Percentiles rank a stretch among this genome's conserved stretches.
phyloP scores from a whole-genome alignment of 1,139 yeast species.

The Kurtzmaniella quercitrusa region DNA sequence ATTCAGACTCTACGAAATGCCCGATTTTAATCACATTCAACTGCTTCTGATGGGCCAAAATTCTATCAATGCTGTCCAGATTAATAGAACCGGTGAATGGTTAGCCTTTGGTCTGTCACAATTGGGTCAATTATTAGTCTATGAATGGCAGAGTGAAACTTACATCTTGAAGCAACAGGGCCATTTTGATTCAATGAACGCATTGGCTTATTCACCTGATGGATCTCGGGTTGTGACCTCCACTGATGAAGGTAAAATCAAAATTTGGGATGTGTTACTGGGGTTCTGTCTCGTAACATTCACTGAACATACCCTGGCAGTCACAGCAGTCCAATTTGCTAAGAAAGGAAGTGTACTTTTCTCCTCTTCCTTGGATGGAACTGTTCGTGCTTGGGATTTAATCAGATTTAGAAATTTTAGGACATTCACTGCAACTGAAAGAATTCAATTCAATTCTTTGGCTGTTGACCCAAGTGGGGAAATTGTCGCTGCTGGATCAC shows the following conservation, averaged over 20 bases:
- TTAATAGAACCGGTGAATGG: slow-evolving; percentile 93
- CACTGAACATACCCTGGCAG: slow-evolving; percentile 85
- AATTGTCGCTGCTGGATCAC: slow-evolving; percentile 91
- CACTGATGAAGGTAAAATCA: slow-evolving; percentile 93
- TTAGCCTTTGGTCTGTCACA: slow-evolving; percentile 89
- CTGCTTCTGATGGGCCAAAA: slow-evolving; percentile 91
- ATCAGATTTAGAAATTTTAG: slow-evolving; percentile 90
- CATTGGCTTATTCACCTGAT: slow-evolving; percentile 88
- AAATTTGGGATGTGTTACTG: slow-evolving; percentile 91
- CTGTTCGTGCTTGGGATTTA: slow-evolving; percentile 96
- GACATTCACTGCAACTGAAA: slow-evolving; percentile 85
- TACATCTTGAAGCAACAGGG: slow-evolving; percentile 95
- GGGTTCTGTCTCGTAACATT: slow-evolving; percentile 94
- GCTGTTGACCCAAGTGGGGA: slow-evolving; percentile 99
- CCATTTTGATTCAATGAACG: slow-evolving; percentile 86
- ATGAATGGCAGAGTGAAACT: slow-evolving; percentile 99
- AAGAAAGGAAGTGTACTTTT: slow-evolving; percentile 85
- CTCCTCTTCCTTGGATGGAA: slow-evolving; percentile 91
- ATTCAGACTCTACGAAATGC: slow-evolving; percentile 84
- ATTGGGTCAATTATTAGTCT: slow-evolving; percentile 89
- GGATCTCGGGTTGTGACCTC: slow-evolving; percentile 92
- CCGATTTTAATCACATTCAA: slow-evolving; percentile 70
- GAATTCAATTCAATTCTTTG: slow-evolving; percentile 81
- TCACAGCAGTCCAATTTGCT: slow-evolving; percentile 84
- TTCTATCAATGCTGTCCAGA: slow-evolving; percentile 74